Base-by-base conservation (phyloP, 371 early-diverging fungal species). In the Mortierella sp. region DNA sequence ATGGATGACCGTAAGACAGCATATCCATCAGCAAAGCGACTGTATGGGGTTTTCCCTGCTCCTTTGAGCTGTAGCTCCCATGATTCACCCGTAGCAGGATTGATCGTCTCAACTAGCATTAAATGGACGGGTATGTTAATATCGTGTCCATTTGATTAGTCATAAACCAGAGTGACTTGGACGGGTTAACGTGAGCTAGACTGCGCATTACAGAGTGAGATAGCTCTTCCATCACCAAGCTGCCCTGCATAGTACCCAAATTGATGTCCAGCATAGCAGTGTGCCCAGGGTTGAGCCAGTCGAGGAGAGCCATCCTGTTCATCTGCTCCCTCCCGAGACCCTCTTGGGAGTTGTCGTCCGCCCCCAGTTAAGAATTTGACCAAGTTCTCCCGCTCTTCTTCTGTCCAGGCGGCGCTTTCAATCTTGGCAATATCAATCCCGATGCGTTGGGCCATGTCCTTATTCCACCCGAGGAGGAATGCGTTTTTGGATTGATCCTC, bases 151-250 rank as follows among this genome's bases (percentile, higher is more conserved):
- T n/a, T n/a, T n/a, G n/a, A n/a, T n/a, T n/a, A n/a, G n/a, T 11
- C 25, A 53, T 15, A 28, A 52, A 57, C 18, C 29, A 45, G 30
- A 12, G 19, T n/a, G 48, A 26, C 21, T 58, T 29, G 23, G 46
- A 15, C 7, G 18, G 19, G n/a, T n/a, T n/a, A n/a, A n/a, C n/a
- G n/a, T n/a, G n/a, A n/a, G n/a, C n/a, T n/a, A n/a, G 23, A 58
- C 18, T 43, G 37, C 46, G 29, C 30, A 74, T 85, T 86, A 74
- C 90, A 94, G 14, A 97, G 80, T 2, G 95, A 92, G 18, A 95
- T 87, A 1, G 93, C 94, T 46, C 97, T 85, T 1, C 97, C 97
- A 75, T 97, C 98, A 45, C 98, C 98, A 3, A 97, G 85, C 72
- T 89, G 90, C 26, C 89, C 89, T 7, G 89, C 90, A 77, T 84